These are phyloP conservation scores for Cutaneotrichosporon sp. DNA, from an alignment of 1,284 basidiomycete species.

Conservation along the genomic window DNA sequence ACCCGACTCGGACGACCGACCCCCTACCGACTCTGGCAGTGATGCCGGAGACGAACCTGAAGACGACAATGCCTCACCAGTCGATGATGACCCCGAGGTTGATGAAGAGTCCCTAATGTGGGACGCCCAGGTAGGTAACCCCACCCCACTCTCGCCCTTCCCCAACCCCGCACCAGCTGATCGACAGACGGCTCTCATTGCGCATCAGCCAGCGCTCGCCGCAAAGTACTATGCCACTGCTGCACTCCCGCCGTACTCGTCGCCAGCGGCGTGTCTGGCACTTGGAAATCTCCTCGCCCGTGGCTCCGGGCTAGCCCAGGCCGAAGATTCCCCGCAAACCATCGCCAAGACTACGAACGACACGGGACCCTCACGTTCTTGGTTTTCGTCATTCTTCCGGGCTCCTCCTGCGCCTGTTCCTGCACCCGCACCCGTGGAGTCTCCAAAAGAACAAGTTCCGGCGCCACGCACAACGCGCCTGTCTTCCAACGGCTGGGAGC, in stretches of 20 bases:
- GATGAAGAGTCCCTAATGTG: conserved; percentile 45
- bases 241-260: conserved; percentile 43
- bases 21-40: background rate
- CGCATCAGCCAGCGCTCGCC: conserved; percentile 42
- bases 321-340: conserved; percentile 11
- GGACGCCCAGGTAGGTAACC: conserved; percentile 46
- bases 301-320: conserved; percentile 32
- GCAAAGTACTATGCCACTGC: conserved; percentile 41
- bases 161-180: background rate
- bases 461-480: background rate
- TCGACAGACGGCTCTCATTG: conserved; percentile 43
- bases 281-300: conserved; percentile 45
- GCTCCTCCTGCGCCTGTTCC: background rate
- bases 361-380: conserved; percentile 6
- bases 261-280: conserved; percentile 43
- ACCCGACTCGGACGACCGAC: background rate
- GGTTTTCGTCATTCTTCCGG: conserved; percentile 27
- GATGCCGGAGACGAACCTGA: background rate
- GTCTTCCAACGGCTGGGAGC: conserved; percentile 37
- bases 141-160: background rate
- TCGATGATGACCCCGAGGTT: conserved; percentile 17
- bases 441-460: background rate
- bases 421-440: background rate
- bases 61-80: conserved; percentile 5
- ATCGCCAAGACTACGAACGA: conserved; percentile 10